Percentiles rank a stretch among this genome's conserved stretches.
Conservation (phyloP, 108 stramenopile genomes). For the Cyclotella kingstonii region DNA sequence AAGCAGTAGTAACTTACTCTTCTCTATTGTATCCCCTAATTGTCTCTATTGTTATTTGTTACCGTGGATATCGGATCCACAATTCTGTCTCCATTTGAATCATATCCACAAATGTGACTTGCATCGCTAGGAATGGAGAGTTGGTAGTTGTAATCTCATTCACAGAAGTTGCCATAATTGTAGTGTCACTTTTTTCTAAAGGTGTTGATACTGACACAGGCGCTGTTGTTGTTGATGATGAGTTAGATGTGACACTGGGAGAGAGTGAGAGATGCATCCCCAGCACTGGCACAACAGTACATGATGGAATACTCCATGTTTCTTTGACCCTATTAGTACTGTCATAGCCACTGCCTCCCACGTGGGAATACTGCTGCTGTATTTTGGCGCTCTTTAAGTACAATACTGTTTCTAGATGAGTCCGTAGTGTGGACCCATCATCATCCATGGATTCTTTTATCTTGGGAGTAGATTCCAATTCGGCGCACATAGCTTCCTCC, state of each 20-base stretch:
- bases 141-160: too few species aligned
- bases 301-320: conserved; percentile 43
- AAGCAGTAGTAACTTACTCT: too few species aligned
- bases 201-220: too few species aligned
- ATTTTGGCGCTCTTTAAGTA: conserved; percentile 16
- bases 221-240: background rate
- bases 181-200: too few species aligned
- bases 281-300: conserved; percentile 53
- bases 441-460: too few species aligned
- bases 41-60: too few species aligned
- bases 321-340: background rate
- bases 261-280: conserved; percentile 48
- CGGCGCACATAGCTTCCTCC: too few species aligned
- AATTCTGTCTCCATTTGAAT: conserved; percentile 71
- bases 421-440: conserved; percentile 43
- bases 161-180: too few species aligned
- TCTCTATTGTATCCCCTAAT: too few species aligned
- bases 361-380: background rate
- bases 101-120: conserved; percentile 58
- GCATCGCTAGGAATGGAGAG: conserved; percentile 57
- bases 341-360: background rate
- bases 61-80: conserved; percentile 54
- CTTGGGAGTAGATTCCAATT: too few species aligned
- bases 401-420: conserved; percentile 31
- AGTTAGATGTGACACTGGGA: background rate